phyloP scores from a whole-genome alignment of 805 yeast genomes.

The Yamadazyma ubonensis region DNA sequence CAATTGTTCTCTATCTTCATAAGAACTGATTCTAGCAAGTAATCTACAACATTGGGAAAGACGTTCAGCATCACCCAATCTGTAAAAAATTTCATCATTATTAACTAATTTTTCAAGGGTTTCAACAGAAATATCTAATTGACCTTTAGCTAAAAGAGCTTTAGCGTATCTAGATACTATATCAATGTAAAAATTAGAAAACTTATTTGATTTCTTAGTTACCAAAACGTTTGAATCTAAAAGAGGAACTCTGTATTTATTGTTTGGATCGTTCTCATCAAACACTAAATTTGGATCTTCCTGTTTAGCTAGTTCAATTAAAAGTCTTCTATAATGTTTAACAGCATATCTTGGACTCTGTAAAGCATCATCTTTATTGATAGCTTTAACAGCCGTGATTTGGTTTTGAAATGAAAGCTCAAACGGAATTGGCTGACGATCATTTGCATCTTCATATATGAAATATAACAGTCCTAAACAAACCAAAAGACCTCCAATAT shows the following conservation, averaged over 20 bases:
- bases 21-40: constrained; percentile 26
- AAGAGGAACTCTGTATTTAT: constrained; percentile 34
- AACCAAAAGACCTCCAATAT: constrained; percentile 40
- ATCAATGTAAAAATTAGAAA: constrained; percentile 44
- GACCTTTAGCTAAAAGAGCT: constrained; percentile 42
- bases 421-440: constrained; percentile 40
- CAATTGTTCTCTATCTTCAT: constrained; percentile 23
- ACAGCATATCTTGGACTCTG: constrained; percentile 42
- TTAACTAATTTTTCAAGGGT: constrained; percentile 30
- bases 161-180: constrained; percentile 41
- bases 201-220: constrained; percentile 26
- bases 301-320: constrained; percentile 33
- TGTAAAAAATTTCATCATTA: constrained; percentile 36
- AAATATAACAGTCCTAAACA: constrained; percentile 39
- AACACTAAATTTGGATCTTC: constrained; percentile 25
- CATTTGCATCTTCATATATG: constrained; percentile 39
- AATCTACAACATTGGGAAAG: constrained; percentile 40
- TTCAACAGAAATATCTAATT: constrained; percentile 28
- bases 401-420: constrained; percentile 34
- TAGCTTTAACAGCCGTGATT: constrained; percentile 39
- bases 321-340: constrained; percentile 40
- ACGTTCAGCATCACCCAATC: constrained; percentile 41
- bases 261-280: constrained; percentile 24
- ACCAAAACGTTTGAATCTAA: constrained; percentile 30
- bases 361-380: constrained; percentile 44